Base-by-base conservation (phyloP, 345 rosid genomes). In the Aquilaria yunnanensis region DNA sequence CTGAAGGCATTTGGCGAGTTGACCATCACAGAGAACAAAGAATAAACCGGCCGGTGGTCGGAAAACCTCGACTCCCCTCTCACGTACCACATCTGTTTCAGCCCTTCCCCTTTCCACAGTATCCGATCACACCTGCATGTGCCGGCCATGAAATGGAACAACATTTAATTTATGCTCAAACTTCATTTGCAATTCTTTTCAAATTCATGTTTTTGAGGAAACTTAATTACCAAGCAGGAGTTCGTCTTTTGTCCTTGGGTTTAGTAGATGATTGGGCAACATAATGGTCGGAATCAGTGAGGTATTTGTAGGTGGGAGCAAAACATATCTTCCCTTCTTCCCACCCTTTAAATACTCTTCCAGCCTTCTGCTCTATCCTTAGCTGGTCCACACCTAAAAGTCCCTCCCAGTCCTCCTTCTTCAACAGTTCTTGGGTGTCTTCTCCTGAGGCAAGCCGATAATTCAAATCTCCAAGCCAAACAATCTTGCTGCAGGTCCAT, bases 401-500 rank as follows among this genome's bases (percentile, higher is more conserved):
- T n/a, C 82, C 73, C 63, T 83, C 81, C 99, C 97, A 94, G 32
- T 94, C 85, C 69, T 79, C 64, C 61, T 75, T 85, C 72, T 53
- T 66, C 49, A 90, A 72, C 14, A 85, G 65, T 53, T 83, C 95
- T 32, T 71, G 72, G 10, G 79, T 80, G 67, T 82, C 83, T 12
- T 54, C 33, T 10, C 78, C 67, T 1, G 81, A 72, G 11, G 80
- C 90, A n/a, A 94, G 78, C 53, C 99, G 87, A 63, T 94, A 94
- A 63, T 94, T 94, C 80, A 94, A 79, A 75, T 94, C 99, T n/a
- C 99, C 99, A 5, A 94, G 90, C 99, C 99, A 94, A 58, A 90
- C 63, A 6, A 88, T 65, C 70, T 84, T 78, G 78, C 97, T 90
- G 77, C 70, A 64, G 11, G 23, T 23, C 23, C 23, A 23, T 23